Conservation (phyloP, 164 flowering plant species). For the Chimonanthus salicifolius region DNA sequence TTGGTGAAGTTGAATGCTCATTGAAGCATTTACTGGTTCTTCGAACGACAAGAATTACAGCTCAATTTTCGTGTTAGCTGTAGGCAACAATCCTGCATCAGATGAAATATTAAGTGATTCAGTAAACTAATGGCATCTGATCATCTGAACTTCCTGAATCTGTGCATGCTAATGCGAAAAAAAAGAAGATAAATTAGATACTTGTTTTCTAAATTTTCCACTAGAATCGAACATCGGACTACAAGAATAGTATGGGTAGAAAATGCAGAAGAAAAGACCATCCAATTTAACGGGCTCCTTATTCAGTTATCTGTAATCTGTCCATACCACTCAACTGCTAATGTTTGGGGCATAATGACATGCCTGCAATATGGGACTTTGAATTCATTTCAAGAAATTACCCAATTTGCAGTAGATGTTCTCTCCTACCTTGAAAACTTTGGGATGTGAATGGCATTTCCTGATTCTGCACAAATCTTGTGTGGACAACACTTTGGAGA, state of each 20-base stretch:
- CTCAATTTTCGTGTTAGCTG: slow-evolving; percentile 36
- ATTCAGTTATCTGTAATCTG: too few relatives aligned
- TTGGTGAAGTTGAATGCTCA: slow-evolving; percentile 13
- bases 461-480: not conserved
- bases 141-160: not conserved
- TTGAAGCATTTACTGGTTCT: slow-evolving; percentile 11
- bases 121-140: not conserved
- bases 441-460: not conserved
- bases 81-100: slow-evolving; percentile 48
- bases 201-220: not conserved
- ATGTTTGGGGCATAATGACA: too few relatives aligned
- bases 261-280: too few relatives aligned
- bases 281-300: too few relatives aligned
- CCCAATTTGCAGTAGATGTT: not conserved
- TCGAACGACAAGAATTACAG: slow-evolving; percentile 6
- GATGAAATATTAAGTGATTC: not conserved
- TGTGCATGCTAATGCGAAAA: not conserved
- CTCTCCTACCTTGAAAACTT: not conserved
- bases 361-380: too few relatives aligned
- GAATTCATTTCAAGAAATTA: not conserved
- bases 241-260: too few relatives aligned
- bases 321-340: too few relatives aligned
- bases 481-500: slow-evolving; percentile 77
- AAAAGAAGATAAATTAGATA: not conserved
- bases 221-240: not conserved